Evolutionary conservation across 352 stramenopile species (phyloP), one percentile per base, ranked within the genome.

Genomic region (Phytophthora palmivora): DNA sequence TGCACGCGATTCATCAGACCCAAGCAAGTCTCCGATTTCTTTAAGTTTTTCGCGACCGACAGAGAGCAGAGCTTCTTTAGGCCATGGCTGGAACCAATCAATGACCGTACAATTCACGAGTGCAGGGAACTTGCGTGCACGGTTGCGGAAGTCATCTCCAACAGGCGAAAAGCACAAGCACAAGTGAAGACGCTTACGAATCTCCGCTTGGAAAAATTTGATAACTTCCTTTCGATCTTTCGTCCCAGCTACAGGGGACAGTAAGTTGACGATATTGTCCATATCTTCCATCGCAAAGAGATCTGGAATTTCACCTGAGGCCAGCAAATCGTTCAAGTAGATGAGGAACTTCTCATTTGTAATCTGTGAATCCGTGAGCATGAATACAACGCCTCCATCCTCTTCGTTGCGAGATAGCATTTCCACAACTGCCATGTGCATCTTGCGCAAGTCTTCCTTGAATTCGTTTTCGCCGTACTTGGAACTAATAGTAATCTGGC

Each of bases 271-370:
- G 52, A 98, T 98, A 15, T 85, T 89, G 71, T 98, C 96, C 52
- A 97, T 87, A 61, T 99, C 96, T 72, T 99, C 96, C 34, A 75
- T 82, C 4, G 94, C 86, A 61, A 98, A 99, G 12, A 98, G 73
- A 56, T 98, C 95, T 0, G 94, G 92, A 33, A 99, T 96, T 54
- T 98, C 95, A 16, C 95, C 95, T 0, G 82, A 96, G 0, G 95
- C 94, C 7, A 99, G 72, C 22, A 99, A 68, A 79, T 98, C 95
- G 70, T 98, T 98, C 32, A 99, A 70, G 60, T 97, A 98, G 48
- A 99, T 97, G 14, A 99, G 74, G 72, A 98, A 98, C 34, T 97
- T 92, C 62, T 99, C 95, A 74, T 99, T 98, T 10, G 93, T 98
- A 67, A 99, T 98, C 67, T 98, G 92, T 4, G 84, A 96, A 63